phyloP scores from a whole-genome alignment of 441 rosid species.

The Isatis lusitanica region DNA sequence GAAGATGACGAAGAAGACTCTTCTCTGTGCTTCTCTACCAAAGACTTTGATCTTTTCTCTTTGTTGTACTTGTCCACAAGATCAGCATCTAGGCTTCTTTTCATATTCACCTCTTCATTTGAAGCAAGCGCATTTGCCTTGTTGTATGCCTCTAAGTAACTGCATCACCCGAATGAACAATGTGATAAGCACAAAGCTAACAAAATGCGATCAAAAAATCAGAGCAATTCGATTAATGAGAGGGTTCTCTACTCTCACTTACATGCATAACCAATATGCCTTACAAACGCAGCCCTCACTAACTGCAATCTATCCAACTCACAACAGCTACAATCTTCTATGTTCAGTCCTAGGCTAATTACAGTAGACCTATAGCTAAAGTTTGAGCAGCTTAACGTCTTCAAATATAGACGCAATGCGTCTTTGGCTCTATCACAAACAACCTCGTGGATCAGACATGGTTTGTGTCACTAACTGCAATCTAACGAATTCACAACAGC shows the following conservation, averaged over 20 bases:
- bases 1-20: slow-evolving; percentile 39
- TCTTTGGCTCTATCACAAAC: background rate
- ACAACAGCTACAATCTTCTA: background rate
- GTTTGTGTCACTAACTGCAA: background rate
- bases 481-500: background rate
- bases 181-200: slow-evolving; percentile 1
- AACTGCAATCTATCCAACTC: background rate
- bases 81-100: slow-evolving; percentile 58
- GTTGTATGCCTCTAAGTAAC: slow-evolving; percentile 85
- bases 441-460: background rate
- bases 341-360: background rate
- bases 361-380: background rate
- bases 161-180: slow-evolving; percentile 31
- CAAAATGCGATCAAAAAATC: background rate
- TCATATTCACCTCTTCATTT: slow-evolving; percentile 59
- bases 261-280: background rate
- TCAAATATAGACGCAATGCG: background rate
- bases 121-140: slow-evolving; percentile 79
- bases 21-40: slow-evolving; percentile 79
- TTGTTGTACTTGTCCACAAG: slow-evolving; percentile 90
- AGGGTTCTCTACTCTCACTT: background rate
- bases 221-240: background rate
- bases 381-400: slow-evolving; percentile 1
- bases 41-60: slow-evolving; percentile 74
- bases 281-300: background rate